phyloP scores from a whole-genome alignment of 2,329 filamentous ascomycete species.

The Alternaria atra region DNA sequence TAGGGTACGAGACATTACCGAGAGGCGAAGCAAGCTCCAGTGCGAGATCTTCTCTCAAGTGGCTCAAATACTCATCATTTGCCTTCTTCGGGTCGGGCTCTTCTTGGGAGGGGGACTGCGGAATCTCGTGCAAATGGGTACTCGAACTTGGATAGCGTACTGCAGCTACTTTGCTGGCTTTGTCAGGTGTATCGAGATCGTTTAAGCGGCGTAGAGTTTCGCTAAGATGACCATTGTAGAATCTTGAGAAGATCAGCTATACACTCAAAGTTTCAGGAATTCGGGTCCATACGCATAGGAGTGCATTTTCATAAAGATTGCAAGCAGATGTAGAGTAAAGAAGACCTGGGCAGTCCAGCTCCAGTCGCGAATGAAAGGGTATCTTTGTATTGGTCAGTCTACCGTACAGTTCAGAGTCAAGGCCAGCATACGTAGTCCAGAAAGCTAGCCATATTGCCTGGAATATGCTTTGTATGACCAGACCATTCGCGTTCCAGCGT shows the following conservation, averaged over 20 bases:
- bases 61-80: conserved; percentile 59
- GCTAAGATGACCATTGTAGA: conserved; percentile 95
- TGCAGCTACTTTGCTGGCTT: conserved; percentile 72
- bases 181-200: conserved; percentile 79
- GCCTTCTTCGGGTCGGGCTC: conserved; percentile 54
- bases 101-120: conserved; percentile 51
- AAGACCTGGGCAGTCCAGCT: conserved; percentile 98
- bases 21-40: conserved; percentile 90
- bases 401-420: not conserved
- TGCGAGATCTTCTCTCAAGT: conserved; percentile 85
- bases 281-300: conserved; percentile 72
- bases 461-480: conserved; percentile 82
- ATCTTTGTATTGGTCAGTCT: conserved; percentile 50
- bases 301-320: conserved; percentile 98
- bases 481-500: conserved; percentile 80
- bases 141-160: conserved; percentile 72
- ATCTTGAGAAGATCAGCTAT: conserved; percentile 54
- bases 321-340: conserved; percentile 87
- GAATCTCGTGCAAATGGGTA: conserved; percentile 64
- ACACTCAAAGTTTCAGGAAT: not conserved
- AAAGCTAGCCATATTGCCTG: conserved; percentile 80
- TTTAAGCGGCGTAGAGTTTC: conserved; percentile 84
- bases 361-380: conserved; percentile 88
- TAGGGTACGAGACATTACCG: conserved; percentile 87
- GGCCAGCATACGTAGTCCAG: conserved; percentile 72